Evolutionary conservation across 257 asterid species (phyloP).

Genomic region (Craterostigma plantagineum): DNA sequence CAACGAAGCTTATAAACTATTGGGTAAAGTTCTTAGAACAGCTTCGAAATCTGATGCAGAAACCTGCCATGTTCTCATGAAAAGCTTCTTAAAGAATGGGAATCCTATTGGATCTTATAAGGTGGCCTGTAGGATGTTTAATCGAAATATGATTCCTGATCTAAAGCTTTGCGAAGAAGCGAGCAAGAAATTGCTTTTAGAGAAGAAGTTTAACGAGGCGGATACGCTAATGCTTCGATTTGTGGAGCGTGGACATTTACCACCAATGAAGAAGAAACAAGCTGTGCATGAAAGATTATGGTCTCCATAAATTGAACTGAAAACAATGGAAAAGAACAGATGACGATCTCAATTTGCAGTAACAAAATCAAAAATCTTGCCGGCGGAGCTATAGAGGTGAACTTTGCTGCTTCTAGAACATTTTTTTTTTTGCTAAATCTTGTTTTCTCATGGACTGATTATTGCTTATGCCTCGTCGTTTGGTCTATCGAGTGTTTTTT

Average conservation of each 20-base stretch:
- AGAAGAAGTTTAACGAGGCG: slow-evolving; percentile 45
- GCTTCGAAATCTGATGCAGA: slow-evolving; percentile 54
- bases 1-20: slow-evolving; percentile 62
- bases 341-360: too few species aligned
- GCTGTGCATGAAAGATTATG: too few species aligned
- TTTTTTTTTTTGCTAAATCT: too few species aligned
- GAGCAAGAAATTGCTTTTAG: slow-evolving; percentile 32
- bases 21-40: slow-evolving; percentile 56
- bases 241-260: slow-evolving; percentile 50
- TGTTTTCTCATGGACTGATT: too few species aligned
- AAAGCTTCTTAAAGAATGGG: slow-evolving; percentile 42
- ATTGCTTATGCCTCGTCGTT: too few species aligned
- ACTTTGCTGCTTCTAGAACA: too few species aligned
- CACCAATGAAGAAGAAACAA: too few species aligned
- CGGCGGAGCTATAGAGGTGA: too few species aligned
- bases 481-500: too few species aligned
- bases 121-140: slow-evolving; percentile 87
- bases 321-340: too few species aligned
- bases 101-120: slow-evolving; percentile 55
- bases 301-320: too few species aligned
- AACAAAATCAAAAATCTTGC: too few species aligned
- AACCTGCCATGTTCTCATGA: slow-evolving; percentile 59
- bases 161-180: slow-evolving; percentile 66
- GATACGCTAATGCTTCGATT: slow-evolving; percentile 74
- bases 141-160: slow-evolving; percentile 70